Conservation (phyloP, 2,329 filamentous ascomycete genomes). For the Diaporthe vexans region DNA sequence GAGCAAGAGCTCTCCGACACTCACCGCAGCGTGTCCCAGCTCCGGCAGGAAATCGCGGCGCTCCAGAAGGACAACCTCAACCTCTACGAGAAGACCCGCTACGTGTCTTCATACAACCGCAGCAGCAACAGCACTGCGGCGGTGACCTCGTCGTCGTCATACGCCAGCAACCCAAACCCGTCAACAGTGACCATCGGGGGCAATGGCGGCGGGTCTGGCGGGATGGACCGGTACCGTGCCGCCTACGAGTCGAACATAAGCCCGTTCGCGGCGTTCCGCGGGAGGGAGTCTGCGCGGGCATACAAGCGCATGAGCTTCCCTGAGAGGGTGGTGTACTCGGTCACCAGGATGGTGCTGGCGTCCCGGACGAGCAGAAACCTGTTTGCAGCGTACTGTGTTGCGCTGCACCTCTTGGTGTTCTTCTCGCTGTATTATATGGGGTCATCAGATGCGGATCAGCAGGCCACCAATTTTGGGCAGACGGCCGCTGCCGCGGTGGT, state of each 20-base stretch:
- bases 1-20: constrained; percentile 90
- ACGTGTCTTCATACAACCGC: constrained; percentile 93
- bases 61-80: constrained; percentile 96
- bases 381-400: constrained; percentile 92
- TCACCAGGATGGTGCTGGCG: constrained; percentile 91
- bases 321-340: constrained; percentile 89
- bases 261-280: constrained; percentile 94
- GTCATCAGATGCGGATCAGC: constrained; percentile 73
- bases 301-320: constrained; percentile 94
- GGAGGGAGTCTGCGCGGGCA: constrained; percentile 90
- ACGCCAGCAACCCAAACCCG: constrained; percentile 79
- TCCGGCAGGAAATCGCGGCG: constrained; percentile 91
- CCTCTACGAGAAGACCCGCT: constrained; percentile 97
- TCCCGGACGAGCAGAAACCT: constrained; percentile 92
- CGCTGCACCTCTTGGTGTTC: constrained; percentile 89
- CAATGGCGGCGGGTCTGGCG: constrained; percentile 69
- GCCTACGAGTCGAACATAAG: constrained; percentile 97
- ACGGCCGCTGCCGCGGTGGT: constrained; percentile 59
- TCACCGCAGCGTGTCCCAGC: constrained; percentile 84
- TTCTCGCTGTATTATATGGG: constrained; percentile 89
- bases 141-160: constrained; percentile 69
- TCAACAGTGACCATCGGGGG: constrained; percentile 75
- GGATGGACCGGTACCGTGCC: constrained; percentile 82
- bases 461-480: constrained; percentile 70
- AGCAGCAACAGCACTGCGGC: constrained; percentile 66